Evolutionary conservation across 129 eudicot species (phyloP), one percentile per base, ranked within the genome.

Genomic region (Flaveria bidentis): DNA sequence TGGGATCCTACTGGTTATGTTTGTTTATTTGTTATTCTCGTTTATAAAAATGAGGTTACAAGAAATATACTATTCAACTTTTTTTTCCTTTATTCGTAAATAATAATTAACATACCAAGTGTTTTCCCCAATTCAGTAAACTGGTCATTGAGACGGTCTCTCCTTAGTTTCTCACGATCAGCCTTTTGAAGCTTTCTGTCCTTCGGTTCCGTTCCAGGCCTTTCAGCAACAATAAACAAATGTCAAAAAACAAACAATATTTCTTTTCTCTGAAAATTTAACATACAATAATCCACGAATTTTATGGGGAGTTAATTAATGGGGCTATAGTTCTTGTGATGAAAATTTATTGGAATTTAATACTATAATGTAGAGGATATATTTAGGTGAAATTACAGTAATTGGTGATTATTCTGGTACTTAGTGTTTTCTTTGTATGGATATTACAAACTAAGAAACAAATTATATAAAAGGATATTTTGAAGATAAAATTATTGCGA

Each of bases 171-270:
- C 83, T 93, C 98, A 44, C 97, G 96, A 67, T 89, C 97, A 60
- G 98, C 98, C 81, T 93, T 93, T 73, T 93, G 98, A 65, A 88
- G 89, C 87, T 90, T 93, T 81, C 97, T 90, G 83, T 93, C 97
- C 76, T 83, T 86, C 16, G 50, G 78, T 77, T 82, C 97, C 63
- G 79, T 74, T 87, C 84, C 91, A 72, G 83, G 79, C 89, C 92
- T 93, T 79, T 53, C 75, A 72, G 65, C 57, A 72, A 42, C 58
- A 56, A 66, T 39, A 45, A 66, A 62, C 70, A 67, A 84, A 41
- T 73, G 67, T 46, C 23, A 67, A 61, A 1, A 1, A 14, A 26
- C 11, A 25, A 61, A 26, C n/a, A 61, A 61, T 61, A 61, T 15
- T 60, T 60, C 1, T 6, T 25, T 23, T 60, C 66, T 1, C 13